Evolutionary conservation across 129 eudicot genomes (phyloP), one percentile per base, ranked within the genome.

Genomic region (Flaveria robusta): DNA sequence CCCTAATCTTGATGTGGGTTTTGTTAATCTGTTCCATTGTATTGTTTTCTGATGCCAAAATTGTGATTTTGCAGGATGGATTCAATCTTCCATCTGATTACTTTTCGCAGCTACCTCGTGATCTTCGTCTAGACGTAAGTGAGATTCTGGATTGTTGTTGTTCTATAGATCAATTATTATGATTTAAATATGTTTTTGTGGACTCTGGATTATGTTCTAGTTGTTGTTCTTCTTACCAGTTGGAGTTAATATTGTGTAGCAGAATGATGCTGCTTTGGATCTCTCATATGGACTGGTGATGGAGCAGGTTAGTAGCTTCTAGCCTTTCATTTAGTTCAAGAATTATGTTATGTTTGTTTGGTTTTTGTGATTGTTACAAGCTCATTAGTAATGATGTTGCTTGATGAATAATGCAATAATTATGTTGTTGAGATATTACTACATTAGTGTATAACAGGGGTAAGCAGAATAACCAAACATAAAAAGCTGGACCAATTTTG

Each of bases 241-340:
- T 55, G 55, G 70, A 27, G 75, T 70, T 26, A 29, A 62, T 66
- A 51, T 75, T 59, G 56, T 86, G 89, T 72, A 95, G 99, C 87
- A 91, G 42, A 95, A 95, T 83, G 99, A 95, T 87, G 97, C 99
- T 19, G 99, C 99, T 42, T 95, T 95, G 50, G 97, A 91, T 83
- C 99, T 95, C 77, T 95, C 99, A 4, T 89, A 86, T 66, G 99
- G 99, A 23, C 83, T 88, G 0, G 94, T 89, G 54, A 77, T 86
- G 29, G 90, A 89, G 47, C 94, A 91, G 96, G 99, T 95, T 74
- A 84, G 86, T 67, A 23, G 27, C 60, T 74, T 41, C 47, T 24
- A 16, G 43, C 65, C 67, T 27, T 37, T 39, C 26, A 39, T 5
- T 46, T 69, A 19, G 18, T 60, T 59, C 71, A 18, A 24, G 39